These are phyloP conservation scores for Pyrenochaeta sp. DNA, from an alignment of 2,329 filamentous ascomycete genomes.

Conservation along the genomic window DNA sequence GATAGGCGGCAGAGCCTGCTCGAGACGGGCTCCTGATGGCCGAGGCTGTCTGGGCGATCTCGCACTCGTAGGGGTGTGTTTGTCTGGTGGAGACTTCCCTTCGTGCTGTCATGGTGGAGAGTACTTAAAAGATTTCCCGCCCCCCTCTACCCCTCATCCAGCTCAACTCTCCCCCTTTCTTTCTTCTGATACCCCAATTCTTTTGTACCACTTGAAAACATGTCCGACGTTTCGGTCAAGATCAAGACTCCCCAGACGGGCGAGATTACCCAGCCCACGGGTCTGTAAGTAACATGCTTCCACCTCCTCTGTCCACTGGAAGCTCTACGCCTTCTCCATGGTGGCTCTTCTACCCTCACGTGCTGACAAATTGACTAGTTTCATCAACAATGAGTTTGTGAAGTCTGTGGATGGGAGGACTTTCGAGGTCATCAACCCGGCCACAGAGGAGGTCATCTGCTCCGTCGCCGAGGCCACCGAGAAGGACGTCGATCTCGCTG, in stretches of 20 bases:
- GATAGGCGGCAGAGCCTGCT: slow-evolving; percentile 31
- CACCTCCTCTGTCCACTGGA: slow-evolving; percentile 1
- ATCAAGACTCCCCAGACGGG: slow-evolving; percentile 74
- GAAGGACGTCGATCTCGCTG: slow-evolving; percentile 83
- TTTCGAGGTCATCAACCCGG: slow-evolving; percentile 91
- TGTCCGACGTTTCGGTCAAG: slow-evolving; percentile 61
- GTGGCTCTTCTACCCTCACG: neutral
- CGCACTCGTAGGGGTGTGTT: slow-evolving; percentile 11
- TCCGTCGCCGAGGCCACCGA: slow-evolving; percentile 85
- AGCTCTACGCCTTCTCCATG: slow-evolving; percentile 1
- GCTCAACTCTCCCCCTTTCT: slow-evolving; percentile 23
- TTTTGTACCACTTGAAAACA: slow-evolving; percentile 37
- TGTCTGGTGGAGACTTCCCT: slow-evolving; percentile 28
- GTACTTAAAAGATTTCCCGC: slow-evolving; percentile 40
- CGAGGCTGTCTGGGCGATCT: slow-evolving; percentile 39
- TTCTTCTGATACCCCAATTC: slow-evolving; percentile 39
- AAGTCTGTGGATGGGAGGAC: slow-evolving; percentile 85
- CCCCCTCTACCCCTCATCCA: slow-evolving; percentile 33
- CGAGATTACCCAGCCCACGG: slow-evolving; percentile 63
- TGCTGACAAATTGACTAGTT: slow-evolving; percentile 59
- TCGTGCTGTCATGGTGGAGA: slow-evolving; percentile 35
- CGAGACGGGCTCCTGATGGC: slow-evolving; percentile 40
- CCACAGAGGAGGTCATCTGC: slow-evolving; percentile 84
- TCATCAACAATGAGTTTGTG: slow-evolving; percentile 94
- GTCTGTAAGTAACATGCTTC: slow-evolving; percentile 56